Conservation (phyloP, 768 basidiomycete species). For the Psilocybe sp. region DNA sequence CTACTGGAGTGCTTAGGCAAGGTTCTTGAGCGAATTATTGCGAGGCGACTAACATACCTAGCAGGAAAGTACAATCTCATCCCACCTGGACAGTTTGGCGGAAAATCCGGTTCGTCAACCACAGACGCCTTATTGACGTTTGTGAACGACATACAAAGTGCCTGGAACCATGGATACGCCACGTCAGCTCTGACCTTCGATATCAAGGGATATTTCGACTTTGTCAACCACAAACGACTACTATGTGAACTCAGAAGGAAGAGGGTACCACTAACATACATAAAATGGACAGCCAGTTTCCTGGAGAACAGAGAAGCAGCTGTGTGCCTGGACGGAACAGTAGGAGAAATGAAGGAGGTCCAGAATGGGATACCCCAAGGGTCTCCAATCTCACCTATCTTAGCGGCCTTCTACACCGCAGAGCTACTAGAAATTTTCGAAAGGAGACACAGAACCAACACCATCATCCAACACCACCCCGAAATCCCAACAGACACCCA, state of each 20-base stretch:
- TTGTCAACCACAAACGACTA: conserved; percentile 22
- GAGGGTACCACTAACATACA: conserved; percentile 14
- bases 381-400: conserved; percentile 26
- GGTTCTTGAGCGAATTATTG: conserved; percentile 24
- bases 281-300: conserved; percentile 22
- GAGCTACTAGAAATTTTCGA: conserved; percentile 21
- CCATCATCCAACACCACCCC: conserved; percentile 1
- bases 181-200: conserved; percentile 25
- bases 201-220: conserved; percentile 27
- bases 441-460: conserved; percentile 3
- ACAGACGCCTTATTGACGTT: conserved; percentile 19
- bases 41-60: conserved; percentile 18
- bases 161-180: conserved; percentile 19
- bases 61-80: conserved; percentile 21
- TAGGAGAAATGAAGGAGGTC: conserved; percentile 22
- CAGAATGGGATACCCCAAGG: conserved; percentile 32
- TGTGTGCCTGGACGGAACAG: conserved; percentile 19
- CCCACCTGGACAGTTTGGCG: conserved; percentile 20
- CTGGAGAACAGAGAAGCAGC: conserved; percentile 20
- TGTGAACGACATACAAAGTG: conserved; percentile 21
- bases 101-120: conserved; percentile 18
- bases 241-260: conserved; percentile 18
- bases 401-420: conserved; percentile 21
- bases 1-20: conserved; percentile 34
- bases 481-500: conserved; percentile 11